phyloP scores from a whole-genome alignment of 2,329 filamentous ascomycete genomes.

The Fusarium sp. region DNA sequence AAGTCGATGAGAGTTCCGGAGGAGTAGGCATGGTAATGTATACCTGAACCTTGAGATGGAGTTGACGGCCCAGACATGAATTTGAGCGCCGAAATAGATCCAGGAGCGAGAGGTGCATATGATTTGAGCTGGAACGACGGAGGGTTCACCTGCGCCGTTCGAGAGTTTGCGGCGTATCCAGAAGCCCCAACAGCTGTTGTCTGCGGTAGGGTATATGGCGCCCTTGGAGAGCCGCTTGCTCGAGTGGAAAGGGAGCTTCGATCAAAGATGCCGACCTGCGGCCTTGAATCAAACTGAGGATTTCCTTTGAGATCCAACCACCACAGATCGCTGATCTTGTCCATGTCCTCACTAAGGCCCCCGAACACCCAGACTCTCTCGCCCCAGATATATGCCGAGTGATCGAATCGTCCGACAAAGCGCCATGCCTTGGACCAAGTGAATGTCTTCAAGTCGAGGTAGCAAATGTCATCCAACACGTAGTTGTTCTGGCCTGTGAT shows the following conservation, averaged over 20 bases:
- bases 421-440: constrained; percentile 97
- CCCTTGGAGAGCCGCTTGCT: constrained; percentile 59
- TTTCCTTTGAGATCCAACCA: constrained; percentile 95
- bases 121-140: constrained; percentile 71
- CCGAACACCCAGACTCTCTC: constrained; percentile 97
- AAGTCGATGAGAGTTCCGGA: constrained; percentile 93
- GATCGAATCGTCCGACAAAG: constrained; percentile 93
- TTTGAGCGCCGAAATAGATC: constrained; percentile 86
- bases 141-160: constrained; percentile 70
- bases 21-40: constrained; percentile 94
- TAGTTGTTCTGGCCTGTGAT: constrained; percentile 91
- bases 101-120: constrained; percentile 86
- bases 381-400: constrained; percentile 90
- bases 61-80: constrained; percentile 84
- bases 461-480: constrained; percentile 95
- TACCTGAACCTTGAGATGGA: constrained; percentile 86
- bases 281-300: constrained; percentile 79
- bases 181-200: constrained; percentile 64
- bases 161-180: constrained; percentile 72
- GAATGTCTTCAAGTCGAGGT: constrained; percentile 94
- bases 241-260: constrained; percentile 54
- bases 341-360: constrained; percentile 93
- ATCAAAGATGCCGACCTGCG: constrained; percentile 63
- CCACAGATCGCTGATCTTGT: constrained; percentile 94
- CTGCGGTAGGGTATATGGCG: constrained; percentile 59